phyloP scores from a whole-genome alignment of 306 rosid species.

The Sicyos baderoa region DNA sequence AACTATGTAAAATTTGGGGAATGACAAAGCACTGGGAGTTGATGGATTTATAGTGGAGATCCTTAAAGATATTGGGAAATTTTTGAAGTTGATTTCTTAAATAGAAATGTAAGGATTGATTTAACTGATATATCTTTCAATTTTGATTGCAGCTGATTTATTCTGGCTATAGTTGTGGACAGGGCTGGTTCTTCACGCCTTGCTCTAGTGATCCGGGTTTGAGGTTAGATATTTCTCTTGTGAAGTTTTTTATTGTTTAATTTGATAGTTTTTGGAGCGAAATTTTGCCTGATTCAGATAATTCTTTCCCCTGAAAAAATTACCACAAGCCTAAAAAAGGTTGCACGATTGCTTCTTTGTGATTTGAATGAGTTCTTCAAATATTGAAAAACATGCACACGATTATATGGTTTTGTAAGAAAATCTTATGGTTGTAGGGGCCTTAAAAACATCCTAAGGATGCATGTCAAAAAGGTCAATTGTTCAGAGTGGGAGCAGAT shows the following conservation, averaged over 20 bases:
- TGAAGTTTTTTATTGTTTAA: slow-evolving; percentile 16
- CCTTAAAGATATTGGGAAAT: background rate
- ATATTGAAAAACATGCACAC: background rate
- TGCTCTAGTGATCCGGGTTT: slow-evolving; percentile 77
- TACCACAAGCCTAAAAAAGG: background rate
- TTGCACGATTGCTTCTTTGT: background rate
- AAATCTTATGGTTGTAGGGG: slow-evolving; percentile 55
- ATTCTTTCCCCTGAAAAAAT: background rate
- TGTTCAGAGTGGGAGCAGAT: slow-evolving; percentile 84
- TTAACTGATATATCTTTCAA: background rate
- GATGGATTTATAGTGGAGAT: slow-evolving; percentile 6
- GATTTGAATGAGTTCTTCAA: background rate
- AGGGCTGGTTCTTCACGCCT: slow-evolving; percentile 98
- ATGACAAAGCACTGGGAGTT: background rate
- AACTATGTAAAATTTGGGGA: background rate
- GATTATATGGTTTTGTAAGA: slow-evolving; percentile 6
- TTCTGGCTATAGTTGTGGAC: slow-evolving; percentile 84
- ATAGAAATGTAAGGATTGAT: background rate
- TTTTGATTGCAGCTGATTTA: slow-evolving; percentile 51
- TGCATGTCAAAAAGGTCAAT: slow-evolving; percentile 75
- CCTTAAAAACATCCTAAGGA: slow-evolving; percentile 67
- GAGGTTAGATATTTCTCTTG: slow-evolving; percentile 45
- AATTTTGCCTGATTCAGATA: slow-evolving; percentile 2
- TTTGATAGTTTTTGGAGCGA: slow-evolving; percentile 8
- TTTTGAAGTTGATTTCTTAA: background rate